Evolutionary conservation across 805 yeast genomes (phyloP).

Genomic region (Saturnispora mendoncae): DNA sequence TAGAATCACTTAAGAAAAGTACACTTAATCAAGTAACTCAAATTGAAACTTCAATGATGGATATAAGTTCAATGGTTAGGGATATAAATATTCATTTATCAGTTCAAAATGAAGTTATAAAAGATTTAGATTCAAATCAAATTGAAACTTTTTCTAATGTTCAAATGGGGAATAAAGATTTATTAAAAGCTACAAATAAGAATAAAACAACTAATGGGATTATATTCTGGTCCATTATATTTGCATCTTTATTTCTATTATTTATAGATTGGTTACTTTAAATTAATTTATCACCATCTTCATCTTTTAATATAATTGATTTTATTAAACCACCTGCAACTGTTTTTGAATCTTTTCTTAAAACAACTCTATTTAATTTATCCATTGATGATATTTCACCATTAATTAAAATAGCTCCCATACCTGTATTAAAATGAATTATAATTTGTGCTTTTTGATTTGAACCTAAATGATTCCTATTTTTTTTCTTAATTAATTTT

Average conservation of each 20-base stretch:
- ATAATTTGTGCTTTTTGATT: slow-evolving; percentile 52
- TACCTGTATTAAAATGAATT: slow-evolving; percentile 23
- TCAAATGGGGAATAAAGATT: slow-evolving; percentile 58
- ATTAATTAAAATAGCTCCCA: slow-evolving; percentile 4
- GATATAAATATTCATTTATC: slow-evolving; percentile 67
- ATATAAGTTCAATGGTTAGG: slow-evolving; percentile 64
- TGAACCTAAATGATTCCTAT: slow-evolving; percentile 48
- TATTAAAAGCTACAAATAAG: slow-evolving; percentile 57
- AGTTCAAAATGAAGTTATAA: slow-evolving; percentile 63
- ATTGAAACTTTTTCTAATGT: slow-evolving; percentile 59
- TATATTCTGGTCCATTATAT: slow-evolving; percentile 45
- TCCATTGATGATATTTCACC: slow-evolving; percentile 2
- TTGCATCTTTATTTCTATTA: slow-evolving; percentile 48
- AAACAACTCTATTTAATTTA: slow-evolving; percentile 53
- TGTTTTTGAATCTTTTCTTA: slow-evolving; percentile 61
- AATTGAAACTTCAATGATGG: slow-evolving; percentile 55
- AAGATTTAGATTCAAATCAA: slow-evolving; percentile 54
- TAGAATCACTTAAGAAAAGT: slow-evolving; percentile 45
- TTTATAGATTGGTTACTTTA: slow-evolving; percentile 39
- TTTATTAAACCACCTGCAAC: slow-evolving; percentile 43
- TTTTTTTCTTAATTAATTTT: slow-evolving; percentile 35
- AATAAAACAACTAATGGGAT: slow-evolving; percentile 54
- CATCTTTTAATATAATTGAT: too few relatives aligned
- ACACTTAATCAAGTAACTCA: slow-evolving; percentile 52
- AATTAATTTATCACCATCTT: neutral